phyloP scores from a whole-genome alignment of 768 basidiomycete genomes.

The Scleroderma bovista region DNA sequence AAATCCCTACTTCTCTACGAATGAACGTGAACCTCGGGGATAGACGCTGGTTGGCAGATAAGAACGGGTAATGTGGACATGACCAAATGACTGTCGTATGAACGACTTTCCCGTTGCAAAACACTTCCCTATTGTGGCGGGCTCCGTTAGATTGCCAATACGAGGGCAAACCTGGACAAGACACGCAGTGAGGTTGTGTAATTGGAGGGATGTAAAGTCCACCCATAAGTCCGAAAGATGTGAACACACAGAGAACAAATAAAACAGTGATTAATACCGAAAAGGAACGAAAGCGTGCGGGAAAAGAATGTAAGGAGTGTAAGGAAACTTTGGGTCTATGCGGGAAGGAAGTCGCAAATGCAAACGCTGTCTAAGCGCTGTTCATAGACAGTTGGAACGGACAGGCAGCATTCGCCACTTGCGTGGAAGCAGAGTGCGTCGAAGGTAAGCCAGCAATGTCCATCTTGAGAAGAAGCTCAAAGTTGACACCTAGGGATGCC shows the following conservation, averaged over 20 bases:
- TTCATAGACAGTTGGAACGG: constrained; percentile 61
- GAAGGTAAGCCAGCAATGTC: constrained; percentile 62
- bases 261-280: neutral
- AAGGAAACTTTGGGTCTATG: neutral
- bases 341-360: neutral
- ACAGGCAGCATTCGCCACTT: constrained; percentile 56
- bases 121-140: too few relatives aligned
- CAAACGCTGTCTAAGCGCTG: constrained; percentile 34
- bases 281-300: neutral
- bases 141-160: too few relatives aligned
- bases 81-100: too few relatives aligned
- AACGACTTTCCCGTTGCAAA: too few relatives aligned
- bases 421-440: constrained; percentile 47
- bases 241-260: neutral
- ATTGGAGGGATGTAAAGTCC: neutral
- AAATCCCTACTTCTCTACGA: too few relatives aligned
- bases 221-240: neutral
- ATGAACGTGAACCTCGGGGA: too few relatives aligned
- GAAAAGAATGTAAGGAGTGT: neutral
- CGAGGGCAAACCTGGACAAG: neutral
- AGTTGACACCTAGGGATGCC: constrained; percentile 40
- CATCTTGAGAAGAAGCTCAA: constrained; percentile 63
- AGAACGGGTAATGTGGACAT: too few relatives aligned
- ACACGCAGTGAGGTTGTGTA: neutral
- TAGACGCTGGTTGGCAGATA: too few relatives aligned